Conservation (phyloP, 2,329 filamentous ascomycete genomes). For the Diplodia corticola region DNA sequence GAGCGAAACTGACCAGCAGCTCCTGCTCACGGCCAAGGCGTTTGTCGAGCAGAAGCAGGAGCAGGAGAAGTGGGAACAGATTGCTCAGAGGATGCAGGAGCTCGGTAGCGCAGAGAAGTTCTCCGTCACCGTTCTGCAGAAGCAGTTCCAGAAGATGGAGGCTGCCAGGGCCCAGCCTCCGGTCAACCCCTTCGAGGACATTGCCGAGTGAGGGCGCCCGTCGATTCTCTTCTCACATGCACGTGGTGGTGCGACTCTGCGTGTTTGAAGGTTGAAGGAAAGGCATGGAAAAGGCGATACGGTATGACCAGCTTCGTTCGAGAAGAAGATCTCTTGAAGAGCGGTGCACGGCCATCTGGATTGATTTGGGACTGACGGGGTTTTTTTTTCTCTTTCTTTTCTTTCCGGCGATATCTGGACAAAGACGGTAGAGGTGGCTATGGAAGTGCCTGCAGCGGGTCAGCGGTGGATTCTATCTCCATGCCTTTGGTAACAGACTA, state of each 20-base stretch:
- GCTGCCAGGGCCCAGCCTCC: neutral
- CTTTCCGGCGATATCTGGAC: neutral
- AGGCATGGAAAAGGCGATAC: neutral
- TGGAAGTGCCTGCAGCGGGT: no score
- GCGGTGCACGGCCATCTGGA: neutral
- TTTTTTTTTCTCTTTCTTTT: neutral
- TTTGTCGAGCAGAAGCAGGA: conserved; percentile 24
- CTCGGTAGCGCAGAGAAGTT: conserved; percentile 20
- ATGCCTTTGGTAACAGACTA: no score
- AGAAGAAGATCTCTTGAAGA: neutral
- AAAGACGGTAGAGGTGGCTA: no score
- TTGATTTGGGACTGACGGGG: neutral
- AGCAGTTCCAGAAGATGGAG: conserved; percentile 25
- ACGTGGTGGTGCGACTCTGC: neutral
- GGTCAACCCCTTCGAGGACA: neutral
- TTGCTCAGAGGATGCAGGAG: conserved; percentile 26
- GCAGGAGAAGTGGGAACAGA: conserved; percentile 25
- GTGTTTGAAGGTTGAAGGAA: neutral
- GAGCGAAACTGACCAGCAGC: conserved; percentile 19
- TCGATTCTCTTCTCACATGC: neutral
- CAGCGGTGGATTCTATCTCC: no score
- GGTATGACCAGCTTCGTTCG: neutral
- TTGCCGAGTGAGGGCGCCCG: neutral
- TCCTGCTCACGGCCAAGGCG: conserved; percentile 20
- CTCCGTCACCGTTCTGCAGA: conserved; percentile 23